phyloP scores from a whole-genome alignment of 805 yeast species.

The Myxozyma mucilagina region DNA sequence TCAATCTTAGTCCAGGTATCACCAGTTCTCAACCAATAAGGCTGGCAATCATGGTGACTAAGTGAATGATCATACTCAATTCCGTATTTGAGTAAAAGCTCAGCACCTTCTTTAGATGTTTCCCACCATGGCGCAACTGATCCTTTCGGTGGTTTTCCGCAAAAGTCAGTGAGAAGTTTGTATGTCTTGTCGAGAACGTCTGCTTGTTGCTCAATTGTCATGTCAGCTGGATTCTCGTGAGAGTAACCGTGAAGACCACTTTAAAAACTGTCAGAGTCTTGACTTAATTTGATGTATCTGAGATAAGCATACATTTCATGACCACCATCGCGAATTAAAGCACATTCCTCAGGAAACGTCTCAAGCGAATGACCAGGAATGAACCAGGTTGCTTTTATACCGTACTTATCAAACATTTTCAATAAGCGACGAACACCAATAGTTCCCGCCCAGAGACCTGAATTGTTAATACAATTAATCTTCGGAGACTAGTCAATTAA shows the following conservation, averaged over 20 bases:
- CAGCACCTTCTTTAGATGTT: slow-evolving; percentile 41
- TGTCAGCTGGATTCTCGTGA: slow-evolving; percentile 44
- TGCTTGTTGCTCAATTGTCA: slow-evolving; percentile 43
- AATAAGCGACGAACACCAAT: slow-evolving; percentile 43
- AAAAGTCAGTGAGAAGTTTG: slow-evolving; percentile 40
- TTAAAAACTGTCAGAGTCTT: neutral
- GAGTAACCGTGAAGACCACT: slow-evolving; percentile 45
- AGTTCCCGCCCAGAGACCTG: slow-evolving; percentile 43
- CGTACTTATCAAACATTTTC: slow-evolving; percentile 41
- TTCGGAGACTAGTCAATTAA: no score
- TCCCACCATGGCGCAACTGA: slow-evolving; percentile 47
- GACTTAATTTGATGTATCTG: no score
- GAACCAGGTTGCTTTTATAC: slow-evolving; percentile 45
- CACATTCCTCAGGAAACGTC: slow-evolving; percentile 44
- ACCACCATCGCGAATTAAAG: slow-evolving; percentile 41
- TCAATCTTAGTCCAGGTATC: slow-evolving; percentile 45
- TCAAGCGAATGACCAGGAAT: slow-evolving; percentile 46
- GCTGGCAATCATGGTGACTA: slow-evolving; percentile 44
- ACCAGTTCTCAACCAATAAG: slow-evolving; percentile 44
- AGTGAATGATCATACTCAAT: slow-evolving; percentile 45
- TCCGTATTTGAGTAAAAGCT: slow-evolving; percentile 42
- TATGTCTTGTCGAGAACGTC: slow-evolving; percentile 42
- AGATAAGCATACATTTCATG: slow-evolving; percentile 38
- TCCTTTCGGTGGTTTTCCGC: slow-evolving; percentile 44
- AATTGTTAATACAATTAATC: neutral